Percentiles rank a stretch among this genome's conserved stretches.
These are phyloP conservation scores for Debaryomyces tyrocola DNA, from an alignment of 805 yeast species.

Conservation along the genomic window DNA sequence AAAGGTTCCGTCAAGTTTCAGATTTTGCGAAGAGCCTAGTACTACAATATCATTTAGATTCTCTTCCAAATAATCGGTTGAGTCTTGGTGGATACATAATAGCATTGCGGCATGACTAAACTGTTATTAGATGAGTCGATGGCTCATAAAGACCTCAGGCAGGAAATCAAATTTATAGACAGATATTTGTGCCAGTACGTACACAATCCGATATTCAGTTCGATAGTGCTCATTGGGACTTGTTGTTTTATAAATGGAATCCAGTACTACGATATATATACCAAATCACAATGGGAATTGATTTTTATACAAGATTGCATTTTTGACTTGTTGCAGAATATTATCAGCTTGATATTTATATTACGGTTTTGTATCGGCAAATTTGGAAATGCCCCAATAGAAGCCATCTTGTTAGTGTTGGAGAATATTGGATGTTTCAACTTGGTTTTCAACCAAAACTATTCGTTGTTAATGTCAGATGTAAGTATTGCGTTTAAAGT, in stretches of 20 bases:
- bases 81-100: too few relatives aligned
- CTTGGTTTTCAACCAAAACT: constrained; percentile 7
- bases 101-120: too few relatives aligned
- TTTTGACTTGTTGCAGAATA: constrained; percentile 23
- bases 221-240: constrained; percentile 4
- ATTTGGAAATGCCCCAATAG: constrained; percentile 12
- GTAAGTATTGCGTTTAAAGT: neutral
- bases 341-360: constrained; percentile 29
- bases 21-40: too few relatives aligned
- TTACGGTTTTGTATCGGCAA: constrained; percentile 20
- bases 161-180: constrained; percentile 15
- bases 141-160: neutral
- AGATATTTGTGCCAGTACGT: constrained; percentile 14
- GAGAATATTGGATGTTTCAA: constrained; percentile 18
- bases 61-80: too few relatives aligned
- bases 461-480: neutral
- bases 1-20: too few relatives aligned
- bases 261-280: constrained; percentile 2
- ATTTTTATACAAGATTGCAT: constrained; percentile 10
- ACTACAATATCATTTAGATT: too few relatives aligned
- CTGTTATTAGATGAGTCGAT: too few relatives aligned
- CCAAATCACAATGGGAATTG: constrained; percentile 4
- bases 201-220: constrained; percentile 21
- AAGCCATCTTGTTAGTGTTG: constrained; percentile 18
- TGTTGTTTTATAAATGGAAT: neutral